Percentiles rank a stretch among this genome's conserved stretches.
Evolutionary conservation across 176 grass and related monocot species (phyloP).

Genomic region (Oryza glaberrima): DNA sequence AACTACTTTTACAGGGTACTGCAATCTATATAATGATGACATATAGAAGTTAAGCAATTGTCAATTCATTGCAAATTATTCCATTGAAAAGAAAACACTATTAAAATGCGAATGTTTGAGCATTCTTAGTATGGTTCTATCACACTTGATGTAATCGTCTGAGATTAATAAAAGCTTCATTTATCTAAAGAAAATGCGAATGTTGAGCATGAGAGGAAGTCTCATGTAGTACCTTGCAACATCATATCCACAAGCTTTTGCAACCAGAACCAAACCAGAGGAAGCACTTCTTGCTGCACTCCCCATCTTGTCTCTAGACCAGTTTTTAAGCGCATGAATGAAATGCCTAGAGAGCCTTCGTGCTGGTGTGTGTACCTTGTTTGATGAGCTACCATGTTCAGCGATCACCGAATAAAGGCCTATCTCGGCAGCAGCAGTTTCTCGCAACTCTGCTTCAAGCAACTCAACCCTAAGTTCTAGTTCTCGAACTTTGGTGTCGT

Average conservation of each 20-base stretch:
- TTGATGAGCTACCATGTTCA: slow-evolving; percentile 92
- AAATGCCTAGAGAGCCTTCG: slow-evolving; percentile 84
- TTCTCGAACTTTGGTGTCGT: slow-evolving; percentile 74
- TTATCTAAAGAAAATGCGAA: not conserved
- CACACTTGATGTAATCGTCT: too few species aligned
- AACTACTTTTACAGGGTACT: slow-evolving; percentile 15
- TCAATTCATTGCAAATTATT: slow-evolving; percentile 8
- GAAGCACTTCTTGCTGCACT: slow-evolving; percentile 87
- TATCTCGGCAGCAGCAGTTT: slow-evolving; percentile 84
- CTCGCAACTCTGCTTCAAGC: slow-evolving; percentile 91
- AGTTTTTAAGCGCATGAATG: slow-evolving; percentile 69
- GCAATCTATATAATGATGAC: slow-evolving; percentile 12
- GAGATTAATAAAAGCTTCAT: too few species aligned
- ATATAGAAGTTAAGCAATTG: slow-evolving; percentile 5
- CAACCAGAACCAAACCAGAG: slow-evolving; percentile 86
- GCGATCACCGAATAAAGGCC: slow-evolving; percentile 85
- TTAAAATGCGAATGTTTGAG: not conserved
- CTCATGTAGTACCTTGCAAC: slow-evolving; percentile 71
- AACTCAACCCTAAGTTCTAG: slow-evolving; percentile 76
- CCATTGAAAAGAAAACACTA: slow-evolving; percentile 17
- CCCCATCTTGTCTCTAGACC: slow-evolving; percentile 68
- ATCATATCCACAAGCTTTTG: slow-evolving; percentile 95
- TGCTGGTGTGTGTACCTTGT: slow-evolving; percentile 95
- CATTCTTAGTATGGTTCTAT: too few species aligned
- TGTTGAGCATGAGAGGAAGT: slow-evolving; percentile 29